Base-by-base conservation (phyloP, 257 asterid species). In the Jacaranda copaia region DNA sequence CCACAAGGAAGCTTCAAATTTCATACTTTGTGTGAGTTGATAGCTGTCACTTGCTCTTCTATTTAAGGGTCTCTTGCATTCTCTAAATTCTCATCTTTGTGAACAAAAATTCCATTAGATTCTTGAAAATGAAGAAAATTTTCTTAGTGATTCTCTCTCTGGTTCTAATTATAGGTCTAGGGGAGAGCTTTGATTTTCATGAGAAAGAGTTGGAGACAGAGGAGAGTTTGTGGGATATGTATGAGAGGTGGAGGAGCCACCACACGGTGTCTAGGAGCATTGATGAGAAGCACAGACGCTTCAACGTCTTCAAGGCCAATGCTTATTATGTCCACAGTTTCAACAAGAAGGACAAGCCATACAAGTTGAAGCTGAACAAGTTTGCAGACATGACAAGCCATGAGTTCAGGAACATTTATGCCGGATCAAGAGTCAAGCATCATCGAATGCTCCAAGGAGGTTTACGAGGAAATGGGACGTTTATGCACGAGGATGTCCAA, bases 351-450 rank as follows among this genome's bases (percentile, higher is more conserved):
- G 95, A 93, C 60, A 87, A 78, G 85, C 96, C 97, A 6, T 93
- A 91, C 72, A 93, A 93, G 85, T 69, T 93, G 84, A 87, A 87
- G 70, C 87, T 93, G 6, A 93, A 93, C 88, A 93, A 93, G 87
- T 93, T 87, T 55, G 96, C 92, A 4, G 97, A 91, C 86, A 83
- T 91, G 96, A 94, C 98, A 1, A 92, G 79, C 96, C 96, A 94
- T 64, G 98, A 94, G 80, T 94, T 94, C 81, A 77, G 80, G 75
- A 84, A 77, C 65, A 13, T 81, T 0, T 92, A 82, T 62, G 93
- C 98, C 45, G 92, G 93, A 6, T 87, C 97, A 0, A 89, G 81
- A 85, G 72, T 94, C 65, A 90, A 86, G 80, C 98, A 94, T 71
- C 88, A 88, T 60, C 82, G 88, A 36, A 82, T 86, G 92, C 76